Evolutionary conservation across 305 asterid genomes (phyloP).

Genomic region (Solanum chacoense): DNA sequence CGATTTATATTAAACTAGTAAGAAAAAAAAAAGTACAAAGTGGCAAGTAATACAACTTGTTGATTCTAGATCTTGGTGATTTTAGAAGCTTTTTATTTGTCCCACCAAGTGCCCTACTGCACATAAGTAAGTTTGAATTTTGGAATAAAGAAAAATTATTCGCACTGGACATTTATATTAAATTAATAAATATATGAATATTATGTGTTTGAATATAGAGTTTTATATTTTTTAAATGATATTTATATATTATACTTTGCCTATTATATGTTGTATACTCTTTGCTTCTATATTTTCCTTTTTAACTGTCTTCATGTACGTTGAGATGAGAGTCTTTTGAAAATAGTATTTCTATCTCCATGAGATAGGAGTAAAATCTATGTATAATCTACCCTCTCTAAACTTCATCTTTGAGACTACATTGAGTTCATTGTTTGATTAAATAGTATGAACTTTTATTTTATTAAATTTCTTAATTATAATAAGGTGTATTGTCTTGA

Average conservation of each 20-base stretch:
- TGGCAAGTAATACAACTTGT: no score
- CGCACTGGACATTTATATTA: background rate
- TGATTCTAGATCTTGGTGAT: background rate
- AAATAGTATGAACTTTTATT: background rate
- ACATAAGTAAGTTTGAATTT: background rate
- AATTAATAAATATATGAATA: background rate
- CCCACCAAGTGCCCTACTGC: background rate
- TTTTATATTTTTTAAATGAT: background rate
- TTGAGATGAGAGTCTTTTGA: background rate
- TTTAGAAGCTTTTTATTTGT: background rate
- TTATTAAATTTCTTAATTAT: background rate
- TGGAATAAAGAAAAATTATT: background rate
- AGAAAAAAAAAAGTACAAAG: no score
- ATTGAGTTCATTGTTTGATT: background rate
- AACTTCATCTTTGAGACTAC: background rate
- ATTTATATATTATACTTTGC: background rate
- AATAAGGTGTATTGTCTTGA: no score
- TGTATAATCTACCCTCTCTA: background rate
- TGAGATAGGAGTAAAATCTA: background rate
- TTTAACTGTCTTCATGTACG: fast-evolving
- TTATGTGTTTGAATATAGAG: background rate
- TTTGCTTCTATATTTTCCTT: background rate
- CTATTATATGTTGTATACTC: background rate
- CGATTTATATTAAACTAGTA: no score
- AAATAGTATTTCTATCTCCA: background rate